Evolutionary conservation across 208 protist species (phyloP), one percentile per base, ranked within the genome.

Genomic region (Leptomonas seymouri): DNA sequence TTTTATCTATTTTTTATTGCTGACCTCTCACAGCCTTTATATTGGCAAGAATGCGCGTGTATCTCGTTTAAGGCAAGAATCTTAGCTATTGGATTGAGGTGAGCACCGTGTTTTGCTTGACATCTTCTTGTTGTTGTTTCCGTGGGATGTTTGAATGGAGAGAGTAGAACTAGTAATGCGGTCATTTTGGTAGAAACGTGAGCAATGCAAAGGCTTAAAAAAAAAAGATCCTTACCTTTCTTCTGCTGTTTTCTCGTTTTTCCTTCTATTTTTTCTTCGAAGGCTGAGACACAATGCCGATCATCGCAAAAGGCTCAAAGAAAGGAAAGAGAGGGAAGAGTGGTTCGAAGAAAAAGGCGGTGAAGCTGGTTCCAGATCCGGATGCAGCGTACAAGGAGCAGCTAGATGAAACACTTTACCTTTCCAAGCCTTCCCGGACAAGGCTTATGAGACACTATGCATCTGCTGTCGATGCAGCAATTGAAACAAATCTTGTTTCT

Each of bases 351-450:
- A 71, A 74, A 46, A 55, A 54, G 7, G 53, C 75, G 12, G 34
- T 49, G 21, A 78, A 78, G 48, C 25, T 71, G 2, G 42, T 76
- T 2, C 71, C 71, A 6, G 85, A 91, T 28, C 77, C 80, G 11
- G 85, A 91, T 63, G 71, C 69, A 20, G 61, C 51, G 27, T 91
- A 84, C 58, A 70, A 65, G 0, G 41, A 76, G 50, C 64, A 74
- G 16, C 71, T 91, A 21, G 72, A 88, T 44, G 80, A 79, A 28
- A 67, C 49, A 1, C 45, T 81, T 27, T 91, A 91, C 60, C 72
- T 91, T 41, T 69, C 82, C 6, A 84, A 84, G 55, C 25, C 42
- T 6, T 36, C 39, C 8, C 64, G 76, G 14, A 51, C 27, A 12
- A 62, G 58, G 18, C 66, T 68, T 15, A 53, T 46, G 3, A 25